Evolutionary conservation across 2,329 filamentous ascomycete species (phyloP).

Genomic region (Aureobasidium mangrovei): DNA sequence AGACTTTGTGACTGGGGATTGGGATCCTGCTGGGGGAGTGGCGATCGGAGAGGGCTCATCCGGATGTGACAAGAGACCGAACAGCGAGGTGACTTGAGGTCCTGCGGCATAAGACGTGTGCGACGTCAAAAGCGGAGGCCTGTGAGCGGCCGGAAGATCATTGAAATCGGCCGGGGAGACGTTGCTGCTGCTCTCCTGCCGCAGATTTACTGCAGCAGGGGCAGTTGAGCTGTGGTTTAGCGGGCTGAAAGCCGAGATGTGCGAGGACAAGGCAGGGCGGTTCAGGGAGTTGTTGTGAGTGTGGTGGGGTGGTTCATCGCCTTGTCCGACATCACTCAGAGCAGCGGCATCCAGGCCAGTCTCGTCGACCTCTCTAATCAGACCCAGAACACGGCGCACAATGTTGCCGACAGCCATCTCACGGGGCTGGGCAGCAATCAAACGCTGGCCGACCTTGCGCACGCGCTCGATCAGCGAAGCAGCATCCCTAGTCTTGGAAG

Average conservation of each 20-base stretch:
- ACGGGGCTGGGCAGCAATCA: slow-evolving; percentile 75
- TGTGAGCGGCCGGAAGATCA: slow-evolving; percentile 1
- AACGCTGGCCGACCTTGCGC: slow-evolving; percentile 64
- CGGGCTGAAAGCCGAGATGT: slow-evolving; percentile 40
- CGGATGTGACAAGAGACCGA: slow-evolving; percentile 72
- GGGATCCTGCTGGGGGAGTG: slow-evolving; percentile 42
- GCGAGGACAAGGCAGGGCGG: slow-evolving; percentile 31
- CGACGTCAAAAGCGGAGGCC: slow-evolving; percentile 55
- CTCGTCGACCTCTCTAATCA: slow-evolving; percentile 85
- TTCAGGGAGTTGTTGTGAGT: slow-evolving; percentile 29
- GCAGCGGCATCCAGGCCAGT: slow-evolving; percentile 66
- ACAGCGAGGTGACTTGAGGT: slow-evolving; percentile 62
- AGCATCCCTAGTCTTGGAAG: slow-evolving; percentile 68
- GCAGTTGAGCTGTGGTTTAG: slow-evolving; percentile 35
- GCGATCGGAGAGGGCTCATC: slow-evolving; percentile 36
- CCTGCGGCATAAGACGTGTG: slow-evolving; percentile 55
- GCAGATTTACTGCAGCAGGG: slow-evolving; percentile 9
- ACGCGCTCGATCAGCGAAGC: slow-evolving; percentile 72
- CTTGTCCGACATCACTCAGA: slow-evolving; percentile 46
- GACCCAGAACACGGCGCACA: slow-evolving; percentile 75
- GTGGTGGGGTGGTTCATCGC: slow-evolving; percentile 21
- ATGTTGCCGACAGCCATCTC: slow-evolving; percentile 94
- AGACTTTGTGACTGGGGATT: slow-evolving; percentile 22
- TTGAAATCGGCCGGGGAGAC: not conserved
- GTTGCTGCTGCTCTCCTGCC: slow-evolving; percentile 9